phyloP scores from a whole-genome alignment of 148 eudicot genomes.

The Silene latifolia region DNA sequence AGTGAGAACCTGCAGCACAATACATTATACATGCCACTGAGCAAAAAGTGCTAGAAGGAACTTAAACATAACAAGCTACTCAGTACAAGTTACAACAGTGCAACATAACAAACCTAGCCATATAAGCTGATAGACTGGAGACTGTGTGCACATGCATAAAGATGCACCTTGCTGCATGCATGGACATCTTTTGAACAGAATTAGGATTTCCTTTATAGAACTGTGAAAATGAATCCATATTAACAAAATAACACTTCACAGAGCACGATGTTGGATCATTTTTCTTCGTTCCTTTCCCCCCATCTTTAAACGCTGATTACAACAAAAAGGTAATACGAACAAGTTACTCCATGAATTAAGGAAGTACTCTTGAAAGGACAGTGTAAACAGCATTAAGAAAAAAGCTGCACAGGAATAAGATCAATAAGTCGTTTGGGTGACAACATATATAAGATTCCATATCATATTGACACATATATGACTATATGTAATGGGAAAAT shows the following conservation, averaged over 20 bases:
- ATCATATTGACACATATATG: too few relatives aligned
- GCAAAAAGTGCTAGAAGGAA: neutral
- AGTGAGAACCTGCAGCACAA: constrained; percentile 11
- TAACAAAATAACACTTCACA: constrained; percentile 52
- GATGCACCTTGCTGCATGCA: constrained; percentile 4
- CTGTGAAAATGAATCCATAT: constrained; percentile 36
- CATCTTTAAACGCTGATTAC: constrained; percentile 62
- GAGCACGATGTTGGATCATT: constrained; percentile 16
- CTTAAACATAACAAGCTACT: neutral
- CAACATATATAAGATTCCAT: too few relatives aligned
- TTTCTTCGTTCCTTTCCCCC: constrained; percentile 34
- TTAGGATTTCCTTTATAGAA: neutral
- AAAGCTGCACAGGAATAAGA: neutral
- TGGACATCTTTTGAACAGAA: neutral
- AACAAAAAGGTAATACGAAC: neutral
- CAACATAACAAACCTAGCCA: constrained; percentile 5
- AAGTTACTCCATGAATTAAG: constrained; percentile 5
- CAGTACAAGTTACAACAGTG: neutral
- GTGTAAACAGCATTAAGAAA: neutral
- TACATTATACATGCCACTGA: neutral
- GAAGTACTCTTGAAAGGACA: neutral
- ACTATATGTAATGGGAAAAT: too few relatives aligned
- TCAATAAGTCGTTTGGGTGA: too few relatives aligned
- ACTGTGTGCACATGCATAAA: constrained; percentile 16
- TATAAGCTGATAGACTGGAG: constrained; percentile 10